Conservation (phyloP, 2,329 filamentous ascomycete species). For the Plenodomus tracheiphilus region DNA sequence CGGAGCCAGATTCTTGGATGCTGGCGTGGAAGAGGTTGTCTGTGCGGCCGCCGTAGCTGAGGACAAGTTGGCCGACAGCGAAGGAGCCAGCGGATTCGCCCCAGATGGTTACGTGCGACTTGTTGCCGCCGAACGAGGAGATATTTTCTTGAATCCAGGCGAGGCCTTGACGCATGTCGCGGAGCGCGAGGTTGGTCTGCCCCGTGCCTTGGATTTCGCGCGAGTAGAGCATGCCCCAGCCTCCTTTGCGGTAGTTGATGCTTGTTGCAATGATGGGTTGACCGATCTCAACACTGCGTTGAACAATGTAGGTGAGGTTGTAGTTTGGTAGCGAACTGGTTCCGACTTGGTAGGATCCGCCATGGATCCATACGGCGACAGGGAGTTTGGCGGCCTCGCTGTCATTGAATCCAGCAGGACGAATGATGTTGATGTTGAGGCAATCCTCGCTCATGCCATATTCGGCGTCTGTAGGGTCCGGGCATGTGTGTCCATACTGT, state of each 20-base stretch:
- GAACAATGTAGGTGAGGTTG: slow-evolving; percentile 64
- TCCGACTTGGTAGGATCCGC: slow-evolving; percentile 51
- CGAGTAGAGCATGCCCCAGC: slow-evolving; percentile 70
- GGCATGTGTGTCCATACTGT: slow-evolving; percentile 48
- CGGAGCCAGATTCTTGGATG: slow-evolving; percentile 44
- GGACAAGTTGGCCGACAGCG: slow-evolving; percentile 41
- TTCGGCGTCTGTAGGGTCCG: slow-evolving; percentile 37
- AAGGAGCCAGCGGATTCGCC: slow-evolving; percentile 52
- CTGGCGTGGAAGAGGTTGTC: slow-evolving; percentile 42
- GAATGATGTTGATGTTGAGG: slow-evolving; percentile 64
- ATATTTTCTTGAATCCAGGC: slow-evolving; percentile 53
- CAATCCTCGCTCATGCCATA: slow-evolving; percentile 60
- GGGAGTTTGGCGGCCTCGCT: slow-evolving; percentile 52
- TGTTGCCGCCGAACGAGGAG: slow-evolving; percentile 47
- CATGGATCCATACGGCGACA: slow-evolving; percentile 65
- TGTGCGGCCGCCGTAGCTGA: slow-evolving; percentile 40
- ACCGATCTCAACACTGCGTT: slow-evolving; percentile 46
- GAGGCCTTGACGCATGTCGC: slow-evolving; percentile 52
- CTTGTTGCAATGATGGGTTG: slow-evolving; percentile 42
- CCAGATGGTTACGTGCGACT: slow-evolving; percentile 51
- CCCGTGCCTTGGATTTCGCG: slow-evolving; percentile 53
- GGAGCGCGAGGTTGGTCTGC: slow-evolving; percentile 34
- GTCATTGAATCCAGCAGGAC: slow-evolving; percentile 52
- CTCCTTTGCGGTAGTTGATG: slow-evolving; percentile 59
- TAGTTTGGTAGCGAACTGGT: slow-evolving; percentile 55